Percentiles rank a stretch among this genome's conserved stretches.
Conservation (phyloP, 257 asterid species). For the Scutellaria barbata region DNA sequence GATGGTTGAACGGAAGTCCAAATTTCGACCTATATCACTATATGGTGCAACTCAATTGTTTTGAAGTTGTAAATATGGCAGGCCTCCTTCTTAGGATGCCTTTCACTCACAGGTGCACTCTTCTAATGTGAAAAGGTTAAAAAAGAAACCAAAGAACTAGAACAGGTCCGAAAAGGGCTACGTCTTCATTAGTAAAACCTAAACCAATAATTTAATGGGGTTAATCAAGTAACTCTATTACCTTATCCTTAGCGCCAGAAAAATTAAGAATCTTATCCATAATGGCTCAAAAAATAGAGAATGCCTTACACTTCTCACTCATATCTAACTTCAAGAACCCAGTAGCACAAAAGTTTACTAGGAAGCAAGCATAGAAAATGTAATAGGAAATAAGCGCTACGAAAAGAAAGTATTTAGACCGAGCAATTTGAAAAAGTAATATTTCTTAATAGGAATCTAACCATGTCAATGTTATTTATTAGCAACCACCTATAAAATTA, state of each 20-base stretch:
- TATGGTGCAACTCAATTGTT: not conserved
- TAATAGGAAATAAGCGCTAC: not conserved
- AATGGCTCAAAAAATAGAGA: not conserved
- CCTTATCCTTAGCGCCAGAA: not conserved
- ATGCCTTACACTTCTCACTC: not conserved
- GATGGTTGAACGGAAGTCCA: not conserved
- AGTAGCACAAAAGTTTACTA: not conserved
- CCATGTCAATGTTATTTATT: not conserved
- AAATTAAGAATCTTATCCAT: conserved; percentile 6
- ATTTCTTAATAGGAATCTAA: not conserved
- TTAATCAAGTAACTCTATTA: not conserved
- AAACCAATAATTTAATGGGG: conserved; percentile 1
- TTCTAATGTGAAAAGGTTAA: conserved; percentile 1
- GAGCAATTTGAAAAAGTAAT: not conserved
- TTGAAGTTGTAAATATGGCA: not conserved
- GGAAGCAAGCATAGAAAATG: not conserved
- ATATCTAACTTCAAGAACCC: not conserved
- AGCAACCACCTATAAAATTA: not conserved
- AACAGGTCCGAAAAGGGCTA: not conserved
- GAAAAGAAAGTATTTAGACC: not conserved
- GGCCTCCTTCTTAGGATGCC: not conserved
- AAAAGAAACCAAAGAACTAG: not conserved
- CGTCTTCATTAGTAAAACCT: not conserved
- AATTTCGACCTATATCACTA: not conserved
- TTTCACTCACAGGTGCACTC: not conserved